Percentiles rank a stretch among this genome's conserved stretches.
These are phyloP conservation scores for Fusarium pseudoanthophilum DNA, from an alignment of 2,329 filamentous ascomycete species.

Conservation along the genomic window DNA sequence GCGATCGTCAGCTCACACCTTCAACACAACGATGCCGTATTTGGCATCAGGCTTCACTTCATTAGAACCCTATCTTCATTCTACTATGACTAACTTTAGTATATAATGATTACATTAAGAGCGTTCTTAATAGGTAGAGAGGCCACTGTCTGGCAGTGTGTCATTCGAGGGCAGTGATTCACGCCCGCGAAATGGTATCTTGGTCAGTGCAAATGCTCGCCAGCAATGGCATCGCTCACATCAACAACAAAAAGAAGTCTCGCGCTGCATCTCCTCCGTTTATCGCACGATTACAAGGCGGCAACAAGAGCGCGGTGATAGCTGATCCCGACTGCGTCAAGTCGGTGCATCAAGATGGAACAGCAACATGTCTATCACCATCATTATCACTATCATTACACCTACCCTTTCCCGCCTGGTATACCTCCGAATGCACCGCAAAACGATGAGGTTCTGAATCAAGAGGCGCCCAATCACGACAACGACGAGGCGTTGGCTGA, in stretches of 20 bases:
- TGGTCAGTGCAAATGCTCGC: not conserved
- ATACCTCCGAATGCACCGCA: fast-evolving
- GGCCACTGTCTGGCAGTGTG: not conserved
- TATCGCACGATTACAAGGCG: fast-evolving
- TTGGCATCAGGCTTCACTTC: too few relatives aligned
- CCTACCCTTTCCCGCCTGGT: not conserved
- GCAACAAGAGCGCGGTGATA: too few relatives aligned
- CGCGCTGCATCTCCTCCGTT: fast-evolving
- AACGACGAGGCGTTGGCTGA: fast-evolving
- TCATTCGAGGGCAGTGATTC: not conserved
- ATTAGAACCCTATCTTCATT: too few relatives aligned
- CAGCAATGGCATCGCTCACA: not conserved
- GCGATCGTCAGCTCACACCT: not conserved
- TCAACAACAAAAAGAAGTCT: not conserved
- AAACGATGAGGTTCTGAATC: too few relatives aligned
- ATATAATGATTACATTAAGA: too few relatives aligned
- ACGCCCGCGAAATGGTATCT: too few relatives aligned
- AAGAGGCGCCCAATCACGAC: fast-evolving
- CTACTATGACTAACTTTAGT: too few relatives aligned
- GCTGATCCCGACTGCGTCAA: not conserved
- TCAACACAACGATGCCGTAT: not conserved
- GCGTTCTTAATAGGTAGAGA: too few relatives aligned
- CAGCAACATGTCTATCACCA: not conserved
- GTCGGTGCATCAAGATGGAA: not conserved
- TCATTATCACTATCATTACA: not conserved